Conservation (phyloP, 2,329 filamentous ascomycete species). For the Didymella pomorum region DNA sequence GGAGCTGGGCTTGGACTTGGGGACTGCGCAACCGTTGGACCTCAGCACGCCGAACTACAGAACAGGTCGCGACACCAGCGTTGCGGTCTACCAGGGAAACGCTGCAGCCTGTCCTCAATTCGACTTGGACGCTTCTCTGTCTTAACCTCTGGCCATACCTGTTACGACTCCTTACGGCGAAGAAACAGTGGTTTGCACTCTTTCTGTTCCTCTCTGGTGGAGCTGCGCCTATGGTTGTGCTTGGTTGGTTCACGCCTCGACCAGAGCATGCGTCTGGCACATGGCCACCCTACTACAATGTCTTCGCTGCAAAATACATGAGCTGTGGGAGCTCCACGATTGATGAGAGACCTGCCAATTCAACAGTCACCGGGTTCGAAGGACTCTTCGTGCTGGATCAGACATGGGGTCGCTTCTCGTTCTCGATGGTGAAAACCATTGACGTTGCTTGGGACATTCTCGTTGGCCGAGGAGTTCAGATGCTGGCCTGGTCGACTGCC, state of each 20-base stretch:
- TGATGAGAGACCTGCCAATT: conserved; percentile 20
- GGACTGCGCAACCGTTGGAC: conserved; percentile 8
- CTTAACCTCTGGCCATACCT: background rate
- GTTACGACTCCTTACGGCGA: conserved; percentile 4
- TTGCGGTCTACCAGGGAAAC: background rate
- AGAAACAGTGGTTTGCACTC: conserved; percentile 25
- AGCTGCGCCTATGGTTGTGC: conserved; percentile 20
- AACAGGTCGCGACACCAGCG: background rate
- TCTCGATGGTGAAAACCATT: conserved; percentile 47
- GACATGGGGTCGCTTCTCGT: conserved; percentile 36
- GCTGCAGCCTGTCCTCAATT: background rate
- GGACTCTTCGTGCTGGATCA: conserved; percentile 41
- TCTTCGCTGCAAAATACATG: conserved; percentile 28
- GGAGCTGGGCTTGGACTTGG: conserved; percentile 14
- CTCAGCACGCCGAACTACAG: background rate
- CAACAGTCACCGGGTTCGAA: conserved; percentile 33
- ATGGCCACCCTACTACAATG: conserved; percentile 13
- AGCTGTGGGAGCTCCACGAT: conserved; percentile 19
- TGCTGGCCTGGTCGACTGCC: conserved; percentile 38
- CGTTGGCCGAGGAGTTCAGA: conserved; percentile 45
- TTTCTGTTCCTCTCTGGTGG: conserved; percentile 19
- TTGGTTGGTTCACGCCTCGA: conserved; percentile 20
- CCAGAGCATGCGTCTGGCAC: background rate
- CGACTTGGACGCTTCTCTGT: background rate
- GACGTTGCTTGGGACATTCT: conserved; percentile 49